Conservation (phyloP, 2,329 filamentous ascomycete species). For the Fusarium lyarnte region DNA sequence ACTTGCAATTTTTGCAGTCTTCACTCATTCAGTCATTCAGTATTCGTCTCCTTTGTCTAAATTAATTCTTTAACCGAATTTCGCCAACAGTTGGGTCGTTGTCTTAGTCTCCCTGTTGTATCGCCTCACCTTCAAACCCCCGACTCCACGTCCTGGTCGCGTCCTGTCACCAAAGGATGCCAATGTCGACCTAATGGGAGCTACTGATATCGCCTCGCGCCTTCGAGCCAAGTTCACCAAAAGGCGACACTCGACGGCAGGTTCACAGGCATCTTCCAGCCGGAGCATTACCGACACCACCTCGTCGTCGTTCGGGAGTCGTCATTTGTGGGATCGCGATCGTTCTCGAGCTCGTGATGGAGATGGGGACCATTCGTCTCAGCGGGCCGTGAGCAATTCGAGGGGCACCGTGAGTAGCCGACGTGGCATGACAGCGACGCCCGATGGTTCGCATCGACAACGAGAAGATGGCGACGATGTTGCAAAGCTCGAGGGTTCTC, state of each 20-base stretch:
- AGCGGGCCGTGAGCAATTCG: constrained; percentile 35
- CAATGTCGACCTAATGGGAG: constrained; percentile 51
- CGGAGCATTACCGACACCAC: constrained; percentile 35
- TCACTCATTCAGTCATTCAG: constrained; percentile 9
- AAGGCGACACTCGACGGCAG: constrained; percentile 52
- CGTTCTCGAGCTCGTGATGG: constrained; percentile 33
- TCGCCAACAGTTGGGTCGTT: not conserved
- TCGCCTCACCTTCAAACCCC: constrained; percentile 1
- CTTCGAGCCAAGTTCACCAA: constrained; percentile 58
- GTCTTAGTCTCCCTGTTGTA: constrained; percentile 24
- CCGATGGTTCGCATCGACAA: constrained; percentile 24
- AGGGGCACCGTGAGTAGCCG: constrained; percentile 34
- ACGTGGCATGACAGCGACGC: constrained; percentile 27
- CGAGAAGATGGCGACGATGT: constrained; percentile 20
- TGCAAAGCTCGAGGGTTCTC: constrained; percentile 12
- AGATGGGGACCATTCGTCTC: constrained; percentile 28
- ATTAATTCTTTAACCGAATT: not conserved
- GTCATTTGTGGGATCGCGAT: constrained; percentile 40
- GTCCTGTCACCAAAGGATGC: constrained; percentile 20
- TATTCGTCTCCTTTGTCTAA: constrained; percentile 11
- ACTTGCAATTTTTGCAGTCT: constrained; percentile 4
- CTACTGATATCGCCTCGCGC: constrained; percentile 55
- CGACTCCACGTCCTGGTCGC: constrained; percentile 18
- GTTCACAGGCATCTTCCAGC: constrained; percentile 50
- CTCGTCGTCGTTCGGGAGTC: constrained; percentile 37